Evolutionary conservation across 179 eudicot species (phyloP).

Genomic region (Amaranthus tricolor): DNA sequence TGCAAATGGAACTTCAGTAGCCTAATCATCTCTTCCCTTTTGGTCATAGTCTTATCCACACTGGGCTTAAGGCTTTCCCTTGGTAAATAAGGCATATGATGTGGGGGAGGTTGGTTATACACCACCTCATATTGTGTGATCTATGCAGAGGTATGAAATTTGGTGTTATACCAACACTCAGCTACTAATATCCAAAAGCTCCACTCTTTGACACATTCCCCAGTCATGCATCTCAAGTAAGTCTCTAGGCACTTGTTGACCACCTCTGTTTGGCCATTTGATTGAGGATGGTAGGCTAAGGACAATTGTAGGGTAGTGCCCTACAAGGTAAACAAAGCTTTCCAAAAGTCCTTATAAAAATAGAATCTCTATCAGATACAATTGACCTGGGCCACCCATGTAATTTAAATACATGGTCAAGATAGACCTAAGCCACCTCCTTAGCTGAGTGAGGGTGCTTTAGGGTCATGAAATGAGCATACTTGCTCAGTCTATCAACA

Average conservation of each 20-base stretch:
- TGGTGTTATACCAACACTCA: slow-evolving; percentile 22
- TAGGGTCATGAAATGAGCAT: not conserved
- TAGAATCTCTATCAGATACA: not conserved
- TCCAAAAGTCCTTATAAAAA: not conserved
- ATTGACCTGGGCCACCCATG: not conserved
- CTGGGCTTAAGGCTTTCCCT: not conserved
- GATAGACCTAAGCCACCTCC: not conserved
- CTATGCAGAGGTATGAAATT: not conserved
- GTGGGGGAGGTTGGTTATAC: slow-evolving; percentile 2
- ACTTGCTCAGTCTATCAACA: not conserved
- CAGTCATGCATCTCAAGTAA: too few relatives aligned
- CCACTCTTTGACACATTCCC: not conserved
- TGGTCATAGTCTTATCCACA: not conserved
- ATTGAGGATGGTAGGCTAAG: too few relatives aligned
- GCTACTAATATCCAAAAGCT: not conserved
- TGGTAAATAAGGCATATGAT: not conserved
- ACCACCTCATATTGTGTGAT: slow-evolving; percentile 6
- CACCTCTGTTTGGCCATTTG: too few relatives aligned
- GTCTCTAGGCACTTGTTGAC: too few relatives aligned
- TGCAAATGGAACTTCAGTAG: not conserved
- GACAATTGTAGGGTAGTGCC: too few relatives aligned
- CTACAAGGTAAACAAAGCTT: too few relatives aligned
- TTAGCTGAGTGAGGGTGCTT: not conserved
- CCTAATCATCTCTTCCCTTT: not conserved
- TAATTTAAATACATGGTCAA: not conserved